Evolutionary conservation across 1,284 basidiomycete genomes (phyloP).

Genomic region (Fistulinella staudtii): DNA sequence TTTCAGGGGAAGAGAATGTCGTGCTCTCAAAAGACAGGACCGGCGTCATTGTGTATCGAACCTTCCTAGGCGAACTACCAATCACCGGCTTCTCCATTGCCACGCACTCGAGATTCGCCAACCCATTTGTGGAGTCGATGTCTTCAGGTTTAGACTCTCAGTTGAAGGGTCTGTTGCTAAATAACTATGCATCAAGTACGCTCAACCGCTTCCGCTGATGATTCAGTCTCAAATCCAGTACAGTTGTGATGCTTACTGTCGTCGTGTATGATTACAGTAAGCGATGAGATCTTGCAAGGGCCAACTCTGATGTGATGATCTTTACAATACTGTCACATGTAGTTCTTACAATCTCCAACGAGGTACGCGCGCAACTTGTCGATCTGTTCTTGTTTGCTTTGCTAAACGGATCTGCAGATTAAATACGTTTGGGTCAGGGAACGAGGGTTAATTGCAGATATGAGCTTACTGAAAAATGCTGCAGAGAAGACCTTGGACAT

Average conservation of each 20-base stretch:
- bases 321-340: not conserved
- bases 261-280: conserved; percentile 2
- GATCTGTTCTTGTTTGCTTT: no score
- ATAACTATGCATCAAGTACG: not conserved
- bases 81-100: no score
- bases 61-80: no score
- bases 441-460: not conserved
- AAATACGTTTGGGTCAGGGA: not conserved
- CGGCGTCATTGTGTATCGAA: no score
- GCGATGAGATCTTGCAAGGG: no score
- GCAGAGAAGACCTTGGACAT: conserved; percentile 1
- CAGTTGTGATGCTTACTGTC: not conserved
- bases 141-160: no score
- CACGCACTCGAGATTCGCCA: no score
- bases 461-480: not conserved
- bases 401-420: not conserved
- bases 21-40: no score
- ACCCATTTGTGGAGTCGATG: no score
- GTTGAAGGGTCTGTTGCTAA: no score
- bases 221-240: not conserved
- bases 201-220: not conserved
- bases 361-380: not conserved
- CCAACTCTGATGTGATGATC: not conserved
- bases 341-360: not conserved
- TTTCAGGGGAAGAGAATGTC: no score